These are phyloP conservation scores for Panicum miliaceum DNA, from an alignment of 176 grass and related monocot genomes.

Conservation along the genomic window DNA sequence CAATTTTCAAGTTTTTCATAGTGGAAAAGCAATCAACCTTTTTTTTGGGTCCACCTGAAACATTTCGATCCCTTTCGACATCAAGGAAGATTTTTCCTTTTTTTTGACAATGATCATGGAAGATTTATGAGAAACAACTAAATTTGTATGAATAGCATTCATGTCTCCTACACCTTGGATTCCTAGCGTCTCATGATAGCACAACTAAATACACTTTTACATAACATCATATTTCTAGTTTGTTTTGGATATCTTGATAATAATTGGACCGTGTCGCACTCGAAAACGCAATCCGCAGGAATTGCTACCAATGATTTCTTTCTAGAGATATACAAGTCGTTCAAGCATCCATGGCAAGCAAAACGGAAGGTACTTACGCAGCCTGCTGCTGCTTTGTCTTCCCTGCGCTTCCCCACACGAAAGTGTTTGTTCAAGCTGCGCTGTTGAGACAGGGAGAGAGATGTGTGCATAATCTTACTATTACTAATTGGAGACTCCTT, in stretches of 20 bases:
- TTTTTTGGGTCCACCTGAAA: background rate
- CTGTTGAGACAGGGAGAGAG: background rate
- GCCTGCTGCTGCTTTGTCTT: background rate
- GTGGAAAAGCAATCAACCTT: background rate
- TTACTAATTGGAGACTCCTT: no score
- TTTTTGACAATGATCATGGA: background rate
- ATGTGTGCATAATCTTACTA: slow-evolving; percentile 1
- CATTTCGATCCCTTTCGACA: background rate
- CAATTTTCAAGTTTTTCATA: background rate
- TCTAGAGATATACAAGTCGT: background rate
- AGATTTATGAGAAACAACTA: background rate
- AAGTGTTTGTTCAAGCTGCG: background rate
- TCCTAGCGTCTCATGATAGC: background rate
- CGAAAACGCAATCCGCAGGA: background rate
- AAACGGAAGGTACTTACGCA: background rate
- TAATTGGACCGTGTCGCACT: background rate
- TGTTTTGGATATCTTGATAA: slow-evolving; percentile 1
- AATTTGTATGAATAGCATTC: background rate
- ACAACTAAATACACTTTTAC: background rate
- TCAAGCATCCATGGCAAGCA: background rate
- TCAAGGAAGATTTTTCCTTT: background rate
- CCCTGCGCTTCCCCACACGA: background rate
- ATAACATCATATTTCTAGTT: background rate
- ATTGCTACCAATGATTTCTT: background rate
- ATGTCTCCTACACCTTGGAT: background rate